A percentile compares a stretch with the other conserved stretches of the same genome.
Conservation (phyloP, 176 grass and related monocot species). For the bread wheat (Triticum aestivum) region DNA sequence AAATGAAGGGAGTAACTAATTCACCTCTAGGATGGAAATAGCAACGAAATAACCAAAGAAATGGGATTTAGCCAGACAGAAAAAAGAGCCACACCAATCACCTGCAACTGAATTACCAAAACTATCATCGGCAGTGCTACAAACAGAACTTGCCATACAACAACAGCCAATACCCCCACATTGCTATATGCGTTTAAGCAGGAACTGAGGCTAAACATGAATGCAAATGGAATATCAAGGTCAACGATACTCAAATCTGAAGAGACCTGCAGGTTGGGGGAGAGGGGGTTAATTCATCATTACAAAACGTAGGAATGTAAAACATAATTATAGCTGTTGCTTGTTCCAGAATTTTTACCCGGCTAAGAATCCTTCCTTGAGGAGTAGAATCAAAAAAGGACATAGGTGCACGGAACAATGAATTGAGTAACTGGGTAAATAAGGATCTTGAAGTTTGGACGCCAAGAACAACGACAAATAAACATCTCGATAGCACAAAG, state of each 20-base stretch:
- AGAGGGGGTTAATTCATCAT: slow-evolving; percentile 4
- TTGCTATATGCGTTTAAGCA: slow-evolving; percentile 71
- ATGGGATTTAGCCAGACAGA: background rate
- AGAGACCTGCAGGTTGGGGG: slow-evolving; percentile 59
- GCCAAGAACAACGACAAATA: slow-evolving; percentile 55
- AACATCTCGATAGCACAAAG: slow-evolving; percentile 62
- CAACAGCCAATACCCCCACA: slow-evolving; percentile 74
- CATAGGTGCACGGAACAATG: slow-evolving; percentile 76
- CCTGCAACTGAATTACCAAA: slow-evolving; percentile 71
- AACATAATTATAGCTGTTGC: background rate
- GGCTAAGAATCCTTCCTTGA: slow-evolving; percentile 81
- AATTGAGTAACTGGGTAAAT: slow-evolving; percentile 70
- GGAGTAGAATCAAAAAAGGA: slow-evolving; percentile 92
- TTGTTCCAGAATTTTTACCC: slow-evolving; percentile 56
- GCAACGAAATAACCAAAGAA: slow-evolving; percentile 15
- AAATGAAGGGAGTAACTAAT: slow-evolving; percentile 4
- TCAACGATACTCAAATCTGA: slow-evolving; percentile 83
- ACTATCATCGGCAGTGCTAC: slow-evolving; percentile 61
- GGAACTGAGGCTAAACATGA: slow-evolving; percentile 50
- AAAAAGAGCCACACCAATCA: slow-evolving; percentile 17
- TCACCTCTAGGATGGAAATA: background rate
- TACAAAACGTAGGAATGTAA: background rate
- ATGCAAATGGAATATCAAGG: slow-evolving; percentile 77
- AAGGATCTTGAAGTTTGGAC: slow-evolving; percentile 79
- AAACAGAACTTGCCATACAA: slow-evolving; percentile 94